Evolutionary conservation across 2,329 filamentous ascomycete species (phyloP), one percentile per base, ranked within the genome.

Genomic region (Cladosporium sphaerospermum): DNA sequence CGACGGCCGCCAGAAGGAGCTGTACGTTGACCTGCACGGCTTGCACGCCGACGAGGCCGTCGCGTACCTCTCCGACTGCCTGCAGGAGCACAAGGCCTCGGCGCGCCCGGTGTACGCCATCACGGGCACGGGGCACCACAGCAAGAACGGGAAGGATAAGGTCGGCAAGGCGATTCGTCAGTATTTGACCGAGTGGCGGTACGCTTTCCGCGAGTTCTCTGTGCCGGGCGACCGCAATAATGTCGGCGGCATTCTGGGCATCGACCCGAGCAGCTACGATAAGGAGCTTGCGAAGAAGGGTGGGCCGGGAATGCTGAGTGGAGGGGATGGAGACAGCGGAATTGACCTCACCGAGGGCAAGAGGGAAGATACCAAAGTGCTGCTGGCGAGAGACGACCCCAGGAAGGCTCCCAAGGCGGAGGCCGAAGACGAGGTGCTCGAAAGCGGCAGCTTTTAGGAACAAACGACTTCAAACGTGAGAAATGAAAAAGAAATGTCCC

Each of bases 91-190:
- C 65, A 80, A 82, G 59, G 83, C 87, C 61, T 79, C 78, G 34
- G 72, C 76, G 4, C 80, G 84, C 18, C 88, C 92, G 2, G 81
- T 99, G 40, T 99, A 97, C 68, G 91, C 91, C 60, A 97, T 99
- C 68, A 96, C 91, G 1, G 93, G 93, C 42, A 97, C 92, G 1
- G 93, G 92, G 3, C 91, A 97, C 66, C 93, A 99, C 72, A 95
- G 89, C 69, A 97, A 97, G 76, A 96, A 96, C 67, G 92, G 93
- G 64, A 97, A 97, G 70, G 93, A 99, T 72, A 99, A 99, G 73
- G 89, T 99, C 34, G 92, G 92, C 66, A 96, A 95, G 73, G 90
- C 91, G 1, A 85, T 97, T 57, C 85, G 93, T 52, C 83, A 81
- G 60, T 97, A 95, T 73, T 75, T 99, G 52, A 95, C 92, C 66